These are phyloP conservation scores for Acacia confusa DNA, from an alignment of 306 rosid species.

Conservation along the genomic window DNA sequence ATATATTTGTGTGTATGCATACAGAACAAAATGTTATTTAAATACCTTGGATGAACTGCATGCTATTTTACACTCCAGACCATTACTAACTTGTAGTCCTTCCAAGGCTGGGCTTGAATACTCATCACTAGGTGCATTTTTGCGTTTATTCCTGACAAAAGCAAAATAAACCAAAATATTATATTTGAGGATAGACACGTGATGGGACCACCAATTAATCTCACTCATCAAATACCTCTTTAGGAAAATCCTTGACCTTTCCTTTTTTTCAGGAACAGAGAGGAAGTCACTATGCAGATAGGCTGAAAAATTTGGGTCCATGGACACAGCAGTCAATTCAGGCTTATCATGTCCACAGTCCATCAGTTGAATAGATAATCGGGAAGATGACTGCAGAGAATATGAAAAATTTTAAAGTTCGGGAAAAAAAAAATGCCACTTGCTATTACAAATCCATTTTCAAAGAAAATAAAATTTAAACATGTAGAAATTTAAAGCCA, in stretches of 20 bases:
- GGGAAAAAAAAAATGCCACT: neutral
- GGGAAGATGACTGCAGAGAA: slow-evolving; percentile 65
- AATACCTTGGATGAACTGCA: slow-evolving; percentile 89
- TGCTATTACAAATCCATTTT: neutral
- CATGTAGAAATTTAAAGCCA: slow-evolving; percentile 16
- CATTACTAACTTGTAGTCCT: slow-evolving; percentile 70
- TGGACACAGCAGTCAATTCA: slow-evolving; percentile 88
- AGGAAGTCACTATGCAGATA: slow-evolving; percentile 84
- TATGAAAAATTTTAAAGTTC: slow-evolving; percentile 14
- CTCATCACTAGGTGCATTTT: slow-evolving; percentile 61
- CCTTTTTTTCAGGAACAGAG: slow-evolving; percentile 70
- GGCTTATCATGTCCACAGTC: slow-evolving; percentile 91
- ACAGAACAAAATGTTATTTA: slow-evolving; percentile 20
- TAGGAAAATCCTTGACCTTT: slow-evolving; percentile 78
- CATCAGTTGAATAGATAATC: slow-evolving; percentile 86
- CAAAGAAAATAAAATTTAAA: slow-evolving; percentile 23
- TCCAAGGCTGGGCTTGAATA: slow-evolving; percentile 71
- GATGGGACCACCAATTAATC: slow-evolving; percentile 26
- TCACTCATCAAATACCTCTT: slow-evolving; percentile 62
- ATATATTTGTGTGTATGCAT: neutral
- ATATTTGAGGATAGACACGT: slow-evolving; percentile 25
- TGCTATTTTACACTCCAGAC: slow-evolving; percentile 97
- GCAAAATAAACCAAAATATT: slow-evolving; percentile 29
- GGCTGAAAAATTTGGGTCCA: slow-evolving; percentile 90
- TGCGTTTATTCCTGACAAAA: slow-evolving; percentile 67